Base-by-base conservation (phyloP, 2,329 filamentous ascomycete species). In the Massarina eburnea region DNA sequence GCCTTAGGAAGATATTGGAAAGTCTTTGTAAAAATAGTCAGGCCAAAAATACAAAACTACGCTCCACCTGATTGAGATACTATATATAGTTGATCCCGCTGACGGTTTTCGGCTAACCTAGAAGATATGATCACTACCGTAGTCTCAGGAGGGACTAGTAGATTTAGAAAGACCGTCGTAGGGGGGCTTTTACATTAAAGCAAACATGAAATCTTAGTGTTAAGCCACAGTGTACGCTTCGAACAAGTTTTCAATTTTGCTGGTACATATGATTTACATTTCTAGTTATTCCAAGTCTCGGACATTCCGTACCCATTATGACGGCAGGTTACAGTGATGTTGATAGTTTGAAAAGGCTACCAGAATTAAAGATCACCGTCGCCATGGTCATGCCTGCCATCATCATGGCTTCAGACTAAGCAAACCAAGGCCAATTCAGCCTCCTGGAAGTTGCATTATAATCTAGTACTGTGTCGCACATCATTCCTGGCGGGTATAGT, bases 131-230 rank as follows among this genome's bases (percentile, higher is more conserved):
- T 36, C 39, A 55, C 38, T 4, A 45, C 60, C 39, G 57, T 51
- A 46, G 45, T 61, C 15, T 55, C 58, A 8, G 58, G 58, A 47
- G 58, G 58, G 7, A 60, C 55, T 6, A 57, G 58, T 15, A 50
- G 52, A 4, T 37, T 60, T n/a, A 57, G 58, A 10, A 45, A 51
- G 2, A 47, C 46, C 7, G 49, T 61, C 8, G 50, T 60, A 22
- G 48, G 57, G 19, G 52, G 45, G 8, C 44, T 61, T 5, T 42
- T 52, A 0, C 30, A 29, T 1, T 48, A 52, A 38, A 41, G 43
- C 7, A 51, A 51, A 12, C 52, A 61, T 35, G 34, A 51, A 17
- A 43, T 54, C 10, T 27, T 58, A 18, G 41, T 61, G 3, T 36
- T 61, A 2, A 54, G 49, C 18, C 41, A 57, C 21, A 57, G 46